A percentile compares a stretch with the other conserved stretches of the same genome.
phyloP scores from a whole-genome alignment of 257 asterid species.

The Nicotiana otophora region DNA sequence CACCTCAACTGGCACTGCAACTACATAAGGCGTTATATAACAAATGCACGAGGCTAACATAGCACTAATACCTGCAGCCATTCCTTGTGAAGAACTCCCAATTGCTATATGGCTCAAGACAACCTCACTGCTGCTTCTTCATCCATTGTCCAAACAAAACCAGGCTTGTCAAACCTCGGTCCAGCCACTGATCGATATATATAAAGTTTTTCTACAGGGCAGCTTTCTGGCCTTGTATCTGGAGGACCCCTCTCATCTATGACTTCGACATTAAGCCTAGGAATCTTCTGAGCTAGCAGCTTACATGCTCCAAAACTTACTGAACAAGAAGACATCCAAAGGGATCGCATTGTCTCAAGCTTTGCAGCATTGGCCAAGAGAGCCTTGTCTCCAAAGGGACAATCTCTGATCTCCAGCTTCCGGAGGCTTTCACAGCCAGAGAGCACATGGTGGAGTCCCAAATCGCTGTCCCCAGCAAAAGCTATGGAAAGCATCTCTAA shows the following conservation, averaged over 20 bases:
- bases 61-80: constrained; percentile 37
- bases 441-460: constrained; percentile 77
- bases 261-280: constrained; percentile 82
- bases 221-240: constrained; percentile 57
- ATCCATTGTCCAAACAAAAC: constrained; percentile 70
- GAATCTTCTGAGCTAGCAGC: constrained; percentile 77
- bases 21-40: constrained; percentile 26
- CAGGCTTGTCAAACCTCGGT: constrained; percentile 81
- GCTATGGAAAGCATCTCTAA: constrained; percentile 95
- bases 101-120: constrained; percentile 11
- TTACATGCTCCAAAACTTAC: constrained; percentile 90
- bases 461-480: constrained; percentile 91
- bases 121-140: constrained; percentile 36
- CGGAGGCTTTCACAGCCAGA: constrained; percentile 89
- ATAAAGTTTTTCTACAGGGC: constrained; percentile 76
- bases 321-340: constrained; percentile 98
- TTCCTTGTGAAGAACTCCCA: background rate
- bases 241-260: constrained; percentile 90
- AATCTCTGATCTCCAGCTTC: constrained; percentile 90
- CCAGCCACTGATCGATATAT: constrained; percentile 80
- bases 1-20: constrained; percentile 34
- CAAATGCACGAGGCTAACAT: constrained; percentile 19
- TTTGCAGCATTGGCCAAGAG: constrained; percentile 88
- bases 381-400: constrained; percentile 97
- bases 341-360: constrained; percentile 99